Conservation (phyloP, 2,329 filamentous ascomycete species). For the Cladophialophora exuberans region DNA sequence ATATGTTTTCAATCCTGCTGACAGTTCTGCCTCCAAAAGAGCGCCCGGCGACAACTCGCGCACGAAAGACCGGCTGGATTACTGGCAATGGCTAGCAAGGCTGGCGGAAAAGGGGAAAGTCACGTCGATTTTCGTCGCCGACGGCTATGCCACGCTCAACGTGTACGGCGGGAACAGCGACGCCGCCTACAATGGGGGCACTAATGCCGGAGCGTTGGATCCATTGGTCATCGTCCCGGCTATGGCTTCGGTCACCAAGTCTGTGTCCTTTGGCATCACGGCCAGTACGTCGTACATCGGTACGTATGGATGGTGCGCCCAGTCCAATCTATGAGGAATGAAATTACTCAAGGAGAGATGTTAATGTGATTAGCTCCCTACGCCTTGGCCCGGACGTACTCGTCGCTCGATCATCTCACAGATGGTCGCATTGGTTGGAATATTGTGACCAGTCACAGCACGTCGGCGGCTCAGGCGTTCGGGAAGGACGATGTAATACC, state of each 20-base stretch:
- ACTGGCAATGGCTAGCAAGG: conserved; percentile 60
- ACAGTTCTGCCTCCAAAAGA: too few relatives aligned
- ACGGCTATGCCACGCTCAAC: conserved; percentile 53
- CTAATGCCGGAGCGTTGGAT: conserved; percentile 67
- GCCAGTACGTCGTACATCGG: conserved; percentile 65
- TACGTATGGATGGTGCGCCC: too few relatives aligned
- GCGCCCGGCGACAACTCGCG: conserved; percentile 63
- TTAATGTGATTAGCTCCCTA: too few relatives aligned
- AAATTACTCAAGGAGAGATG: too few relatives aligned
- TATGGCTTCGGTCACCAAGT: conserved; percentile 69
- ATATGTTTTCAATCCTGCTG: too few relatives aligned
- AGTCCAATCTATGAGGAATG: too few relatives aligned
- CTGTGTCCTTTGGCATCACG: conserved; percentile 64
- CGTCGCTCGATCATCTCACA: conserved; percentile 65
- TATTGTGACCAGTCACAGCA: conserved; percentile 64
- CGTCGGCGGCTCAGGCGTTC: conserved; percentile 67
- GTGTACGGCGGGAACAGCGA: conserved; percentile 54
- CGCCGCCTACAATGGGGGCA: conserved; percentile 68
- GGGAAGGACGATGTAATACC: conserved; percentile 59
- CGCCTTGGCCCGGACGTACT: conserved; percentile 63
- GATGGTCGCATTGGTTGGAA: conserved; percentile 66
- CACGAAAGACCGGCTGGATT: conserved; percentile 56
- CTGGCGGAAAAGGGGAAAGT: conserved; percentile 62
- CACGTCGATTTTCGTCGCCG: conserved; percentile 69
- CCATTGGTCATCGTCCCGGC: conserved; percentile 66